Conservation (phyloP, 2,329 filamentous ascomycete genomes). For the Scedosporium boydii region DNA sequence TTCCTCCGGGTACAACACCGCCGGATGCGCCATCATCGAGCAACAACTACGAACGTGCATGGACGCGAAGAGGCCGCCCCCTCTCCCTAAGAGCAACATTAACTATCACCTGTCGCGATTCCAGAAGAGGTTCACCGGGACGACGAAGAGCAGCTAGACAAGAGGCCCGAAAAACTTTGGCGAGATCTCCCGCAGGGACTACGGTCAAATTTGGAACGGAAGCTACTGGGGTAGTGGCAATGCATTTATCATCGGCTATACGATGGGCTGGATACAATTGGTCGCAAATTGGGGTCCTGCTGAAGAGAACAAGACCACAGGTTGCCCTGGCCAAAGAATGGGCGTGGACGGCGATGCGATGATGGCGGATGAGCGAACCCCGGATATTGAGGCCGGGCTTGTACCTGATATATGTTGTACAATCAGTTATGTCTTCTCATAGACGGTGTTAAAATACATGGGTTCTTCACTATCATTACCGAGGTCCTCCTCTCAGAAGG, state of each 20-base stretch:
- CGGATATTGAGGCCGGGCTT: neutral
- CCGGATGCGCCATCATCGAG: conserved; percentile 50
- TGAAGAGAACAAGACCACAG: too few relatives aligned
- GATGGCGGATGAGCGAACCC: neutral
- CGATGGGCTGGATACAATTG: too few relatives aligned
- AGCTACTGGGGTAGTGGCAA: too few relatives aligned
- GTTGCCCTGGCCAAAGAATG: neutral
- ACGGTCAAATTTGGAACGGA: too few relatives aligned
- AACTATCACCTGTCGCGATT: conserved; percentile 85
- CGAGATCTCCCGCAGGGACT: too few relatives aligned
- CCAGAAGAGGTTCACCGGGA: conserved; percentile 56
- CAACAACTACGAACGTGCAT: conserved; percentile 59
- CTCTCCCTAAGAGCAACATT: conserved; percentile 60
- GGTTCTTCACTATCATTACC: neutral
- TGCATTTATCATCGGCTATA: too few relatives aligned
- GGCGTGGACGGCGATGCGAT: neutral
- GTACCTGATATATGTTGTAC: neutral
- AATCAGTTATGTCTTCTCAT: neutral
- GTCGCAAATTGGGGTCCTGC: too few relatives aligned
- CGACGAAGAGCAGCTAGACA: conserved; percentile 23
- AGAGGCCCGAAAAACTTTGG: neutral
- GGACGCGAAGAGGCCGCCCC: conserved; percentile 58
- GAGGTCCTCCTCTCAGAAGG: neutral
- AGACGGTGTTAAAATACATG: neutral
- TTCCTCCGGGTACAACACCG: conserved; percentile 59